Evolutionary conservation across 2,329 filamentous ascomycete genomes (phyloP).

Genomic region (Pseudocercospora pini-densiflorae): DNA sequence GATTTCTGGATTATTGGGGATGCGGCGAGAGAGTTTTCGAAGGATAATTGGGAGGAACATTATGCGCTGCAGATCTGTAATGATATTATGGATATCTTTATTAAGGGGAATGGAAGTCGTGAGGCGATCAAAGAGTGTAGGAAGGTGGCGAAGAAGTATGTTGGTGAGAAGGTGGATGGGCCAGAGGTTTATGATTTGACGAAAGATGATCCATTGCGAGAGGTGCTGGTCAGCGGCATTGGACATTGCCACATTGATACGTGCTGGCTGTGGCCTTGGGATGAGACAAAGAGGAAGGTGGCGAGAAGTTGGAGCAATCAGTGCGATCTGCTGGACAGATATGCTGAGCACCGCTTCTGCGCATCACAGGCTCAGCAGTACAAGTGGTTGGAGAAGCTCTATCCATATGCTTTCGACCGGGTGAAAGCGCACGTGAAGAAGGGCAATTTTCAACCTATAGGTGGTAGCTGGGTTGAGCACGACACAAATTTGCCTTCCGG

Average conservation of each 20-base stretch:
- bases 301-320: constrained; percentile 96
- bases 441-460: constrained; percentile 91
- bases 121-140: constrained; percentile 79
- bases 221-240: constrained; percentile 82
- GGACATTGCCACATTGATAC: constrained; percentile 98
- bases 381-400: constrained; percentile 92
- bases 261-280: constrained; percentile 99
- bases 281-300: constrained; percentile 95
- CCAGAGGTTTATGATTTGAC: constrained; percentile 74
- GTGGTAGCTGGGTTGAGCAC: constrained; percentile 98
- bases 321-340: constrained; percentile 91
- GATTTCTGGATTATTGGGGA: constrained; percentile 97
- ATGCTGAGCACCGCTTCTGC: constrained; percentile 90
- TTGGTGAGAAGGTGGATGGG: constrained; percentile 81
- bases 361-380: constrained; percentile 96
- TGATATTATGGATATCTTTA: constrained; percentile 87
- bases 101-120: constrained; percentile 72
- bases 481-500: constrained; percentile 97
- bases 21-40: constrained; percentile 87
- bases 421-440: constrained; percentile 91
- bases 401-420: constrained; percentile 85
- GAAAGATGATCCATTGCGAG: constrained; percentile 54
- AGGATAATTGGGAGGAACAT: constrained; percentile 87
- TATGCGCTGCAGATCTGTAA: constrained; percentile 83
- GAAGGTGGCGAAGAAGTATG: constrained; percentile 79